Evolutionary conservation across 306 rosid species (phyloP).

Genomic region (Prunus mume): DNA sequence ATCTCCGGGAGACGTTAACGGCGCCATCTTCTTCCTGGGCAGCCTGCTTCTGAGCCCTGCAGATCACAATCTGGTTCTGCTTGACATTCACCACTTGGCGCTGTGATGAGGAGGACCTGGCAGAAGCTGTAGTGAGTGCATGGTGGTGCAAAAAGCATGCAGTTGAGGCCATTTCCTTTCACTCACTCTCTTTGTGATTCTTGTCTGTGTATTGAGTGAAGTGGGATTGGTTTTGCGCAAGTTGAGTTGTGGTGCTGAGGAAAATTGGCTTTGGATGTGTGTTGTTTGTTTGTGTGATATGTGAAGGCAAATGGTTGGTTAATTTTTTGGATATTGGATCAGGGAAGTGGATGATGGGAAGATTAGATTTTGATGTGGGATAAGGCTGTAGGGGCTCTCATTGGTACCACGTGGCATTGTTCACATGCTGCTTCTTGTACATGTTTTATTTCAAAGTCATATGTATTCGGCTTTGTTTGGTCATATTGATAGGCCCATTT

Average conservation of each 20-base stretch:
- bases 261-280: conserved; percentile 27
- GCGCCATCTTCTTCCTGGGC: conserved; percentile 37
- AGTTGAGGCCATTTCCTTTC: conserved; percentile 65
- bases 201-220: neutral
- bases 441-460: neutral
- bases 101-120: conserved; percentile 44
- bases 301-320: conserved; percentile 34
- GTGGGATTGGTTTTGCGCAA: too few species aligned
- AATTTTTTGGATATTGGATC: conserved; percentile 39
- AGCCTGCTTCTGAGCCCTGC: conserved; percentile 80
- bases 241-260: conserved; percentile 14
- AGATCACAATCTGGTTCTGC: conserved; percentile 51
- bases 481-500: neutral
- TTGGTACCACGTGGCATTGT: conserved; percentile 55
- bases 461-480: neutral
- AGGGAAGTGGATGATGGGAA: conserved; percentile 33
- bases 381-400: conserved; percentile 47
- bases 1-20: conserved; percentile 58
- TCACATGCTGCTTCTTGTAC: neutral
- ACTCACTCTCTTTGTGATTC: neutral
- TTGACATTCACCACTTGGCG: conserved; percentile 51
- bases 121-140: conserved; percentile 49
- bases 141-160: conserved; percentile 87
- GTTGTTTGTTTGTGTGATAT: conserved; percentile 28
- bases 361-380: conserved; percentile 59